Base-by-base conservation (phyloP, 805 yeast genomes). In the Clavispora asparagi region DNA sequence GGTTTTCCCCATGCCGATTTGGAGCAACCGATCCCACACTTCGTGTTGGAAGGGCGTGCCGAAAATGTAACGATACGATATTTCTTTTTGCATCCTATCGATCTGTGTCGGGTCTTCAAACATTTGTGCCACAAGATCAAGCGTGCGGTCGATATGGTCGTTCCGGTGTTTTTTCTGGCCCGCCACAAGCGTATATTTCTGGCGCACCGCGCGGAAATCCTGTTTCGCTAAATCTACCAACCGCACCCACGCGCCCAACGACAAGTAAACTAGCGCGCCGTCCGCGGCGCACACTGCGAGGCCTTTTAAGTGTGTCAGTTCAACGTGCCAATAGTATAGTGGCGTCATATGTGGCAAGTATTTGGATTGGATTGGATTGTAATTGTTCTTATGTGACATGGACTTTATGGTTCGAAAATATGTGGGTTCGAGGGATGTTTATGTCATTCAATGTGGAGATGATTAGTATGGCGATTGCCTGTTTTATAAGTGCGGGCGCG, bases 1-100 rank as follows among this genome's bases (percentile, higher is more conserved):
- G 1, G 65, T 60, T 7, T 53, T 40, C 4, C 74, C 76, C 14
- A 44, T 39, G 5, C 58, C 54, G 12, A 71, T 57, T 8, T 56
- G 46, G 6, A 50, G 29, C 35, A 72, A 53, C 38, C 61, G 55
- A 16, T 51, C 48, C 78, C 79, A 74, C 2, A 72, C 71, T 42
- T 51, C 55, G 39, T 55, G 56, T 50, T 73, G 76, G 28, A 68
- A 62, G 8, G 55, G 38, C 1, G 79, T 71, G 6, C 77, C 77
- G 49, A 67, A 65, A 12, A 71, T 51, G 35, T 53, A 56, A 45
- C 61, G 62, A 47, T 30, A 59, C 54, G 36, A 63, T 64, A 43
- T 57, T 16, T 26, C 32, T 11, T 17, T 17, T 30, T 39, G 12
- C 14, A 41, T 8, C 30, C 12, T 6, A 38, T 45, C 40, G 16